These are phyloP conservation scores for Saccharomycopsis sp. DNA, from an alignment of 805 yeast species.

Conservation along the genomic window DNA sequence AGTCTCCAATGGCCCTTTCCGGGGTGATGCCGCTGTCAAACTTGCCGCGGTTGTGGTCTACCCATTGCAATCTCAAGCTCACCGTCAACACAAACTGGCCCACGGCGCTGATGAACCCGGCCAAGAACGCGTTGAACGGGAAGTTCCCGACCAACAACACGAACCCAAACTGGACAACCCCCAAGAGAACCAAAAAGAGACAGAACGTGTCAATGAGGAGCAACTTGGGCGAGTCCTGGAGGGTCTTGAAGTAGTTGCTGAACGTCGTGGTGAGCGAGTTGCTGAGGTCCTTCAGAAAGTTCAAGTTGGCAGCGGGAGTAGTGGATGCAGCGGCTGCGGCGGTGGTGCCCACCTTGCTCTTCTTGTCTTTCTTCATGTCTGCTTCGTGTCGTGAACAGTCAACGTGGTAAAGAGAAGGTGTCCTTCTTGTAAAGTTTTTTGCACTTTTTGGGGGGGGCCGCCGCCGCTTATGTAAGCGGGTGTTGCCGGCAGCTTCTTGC, in stretches of 20 bases:
- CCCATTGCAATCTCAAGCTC: constrained; percentile 67
- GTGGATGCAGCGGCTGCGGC: too few relatives aligned
- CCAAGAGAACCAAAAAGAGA: constrained; percentile 63
- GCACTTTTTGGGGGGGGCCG: too few relatives aligned
- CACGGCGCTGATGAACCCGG: constrained; percentile 86
- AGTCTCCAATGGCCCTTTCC: constrained; percentile 73
- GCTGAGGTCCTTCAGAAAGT: constrained; percentile 9
- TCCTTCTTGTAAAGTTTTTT: too few relatives aligned
- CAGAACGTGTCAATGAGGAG: constrained; percentile 73
- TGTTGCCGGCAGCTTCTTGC: too few relatives aligned
- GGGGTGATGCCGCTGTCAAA: constrained; percentile 39
- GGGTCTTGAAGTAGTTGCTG: constrained; percentile 12
- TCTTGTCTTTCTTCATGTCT: too few relatives aligned
- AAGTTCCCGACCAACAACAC: constrained; percentile 73
- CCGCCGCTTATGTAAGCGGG: too few relatives aligned
- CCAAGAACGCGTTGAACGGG: constrained; percentile 95
- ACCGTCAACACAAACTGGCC: constrained; percentile 92
- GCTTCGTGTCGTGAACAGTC: too few relatives aligned
- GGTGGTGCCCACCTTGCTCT: too few relatives aligned
- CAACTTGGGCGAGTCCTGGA: constrained; percentile 24
- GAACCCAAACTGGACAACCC: constrained; percentile 70
- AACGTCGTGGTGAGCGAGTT: constrained; percentile 13
- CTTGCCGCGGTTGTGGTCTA: constrained; percentile 30
- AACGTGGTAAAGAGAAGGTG: too few relatives aligned
- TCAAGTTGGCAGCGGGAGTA: too few relatives aligned